Base-by-base conservation (phyloP, 2,329 filamentous ascomycete genomes). In the Escovopsis sp. region DNA sequence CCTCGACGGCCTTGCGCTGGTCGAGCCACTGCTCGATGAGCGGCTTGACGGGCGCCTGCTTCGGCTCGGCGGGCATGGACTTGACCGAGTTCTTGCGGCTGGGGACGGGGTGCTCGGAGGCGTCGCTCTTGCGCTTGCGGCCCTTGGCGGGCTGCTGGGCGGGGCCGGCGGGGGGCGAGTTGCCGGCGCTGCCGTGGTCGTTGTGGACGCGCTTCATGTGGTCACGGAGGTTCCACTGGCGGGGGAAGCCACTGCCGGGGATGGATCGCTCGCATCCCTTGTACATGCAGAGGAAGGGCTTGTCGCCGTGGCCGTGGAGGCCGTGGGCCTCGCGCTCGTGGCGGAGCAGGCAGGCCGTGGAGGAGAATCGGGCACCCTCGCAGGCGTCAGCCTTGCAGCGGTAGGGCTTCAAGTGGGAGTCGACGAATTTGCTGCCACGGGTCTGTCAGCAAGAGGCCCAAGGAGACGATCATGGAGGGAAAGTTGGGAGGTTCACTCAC, bases 191-290 rank as follows among this genome's bases (percentile, higher is more conserved):
- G 35, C 67, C 65, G 46, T 68, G 67, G 54, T 76, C 74, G 50
- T 79, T 79, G 66, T 96, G 89, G 7, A 95, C 88, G 47, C 89
- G 81, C 66, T 86, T 85, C 88, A 95, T 95, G 71, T 96, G 89
- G 65, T 96, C 89, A 61, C 83, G 80, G 41, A 94, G 74, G 65
- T 96, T 96, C 85, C 91, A 96, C 54, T 88, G 81, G 53, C 89
- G 81, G 32, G 88, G 89, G 57, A 96, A 96, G 52, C 89, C 89
- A 59, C 89, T 86, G 53, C 86, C 87, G 20, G 75, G 68, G 30
- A 81, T 69, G 44, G 85, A 79, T 49, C 89, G 81, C 56, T 95
- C 87, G 56, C 89, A 96, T 47, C 84, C 86, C 25, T 81, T 72
- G 61, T 89, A 91, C 45, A 79, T 76, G 74, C 89, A 96, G 40